Evolutionary conservation across 805 yeast genomes (phyloP).

Genomic region (Spathaspora arborariae): DNA sequence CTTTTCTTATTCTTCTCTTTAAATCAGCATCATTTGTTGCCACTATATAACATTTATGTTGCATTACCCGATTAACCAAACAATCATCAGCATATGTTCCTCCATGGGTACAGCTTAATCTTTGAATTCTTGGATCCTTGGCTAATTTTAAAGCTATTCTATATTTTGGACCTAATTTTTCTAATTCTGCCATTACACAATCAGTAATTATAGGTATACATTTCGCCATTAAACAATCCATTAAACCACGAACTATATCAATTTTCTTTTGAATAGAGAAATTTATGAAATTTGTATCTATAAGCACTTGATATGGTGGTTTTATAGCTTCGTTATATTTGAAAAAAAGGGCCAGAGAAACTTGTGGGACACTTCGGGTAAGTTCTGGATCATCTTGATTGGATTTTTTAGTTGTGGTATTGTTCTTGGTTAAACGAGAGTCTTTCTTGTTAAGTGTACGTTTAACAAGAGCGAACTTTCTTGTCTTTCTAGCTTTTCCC

Average conservation of each 20-base stretch:
- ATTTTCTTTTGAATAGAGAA: constrained; percentile 94
- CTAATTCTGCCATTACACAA: constrained; percentile 97
- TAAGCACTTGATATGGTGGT: constrained; percentile 96
- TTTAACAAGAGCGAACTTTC: constrained; percentile 93
- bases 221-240: constrained; percentile 92
- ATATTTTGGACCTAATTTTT: constrained; percentile 90
- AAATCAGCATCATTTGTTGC: constrained; percentile 98
- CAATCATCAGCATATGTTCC: constrained; percentile 99
- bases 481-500: constrained; percentile 97
- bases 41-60: constrained; percentile 94
- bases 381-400: constrained; percentile 65
- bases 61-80: constrained; percentile 85
- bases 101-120: constrained; percentile 85
- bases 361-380: constrained; percentile 66
- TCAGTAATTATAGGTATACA: constrained; percentile 95
- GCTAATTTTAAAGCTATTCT: constrained; percentile 91
- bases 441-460: constrained; percentile 75
- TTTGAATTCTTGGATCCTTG: constrained; percentile 84
- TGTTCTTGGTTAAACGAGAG: constrained; percentile 48
- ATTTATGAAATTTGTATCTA: constrained; percentile 96
- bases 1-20: constrained; percentile 89
- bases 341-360: constrained; percentile 91
- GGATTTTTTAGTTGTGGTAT: constrained; percentile 27
- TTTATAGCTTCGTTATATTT: constrained; percentile 90
- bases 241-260: constrained; percentile 92